Base-by-base conservation (phyloP, 2,329 filamentous ascomycete genomes). In the Didymellaceae sp. region DNA sequence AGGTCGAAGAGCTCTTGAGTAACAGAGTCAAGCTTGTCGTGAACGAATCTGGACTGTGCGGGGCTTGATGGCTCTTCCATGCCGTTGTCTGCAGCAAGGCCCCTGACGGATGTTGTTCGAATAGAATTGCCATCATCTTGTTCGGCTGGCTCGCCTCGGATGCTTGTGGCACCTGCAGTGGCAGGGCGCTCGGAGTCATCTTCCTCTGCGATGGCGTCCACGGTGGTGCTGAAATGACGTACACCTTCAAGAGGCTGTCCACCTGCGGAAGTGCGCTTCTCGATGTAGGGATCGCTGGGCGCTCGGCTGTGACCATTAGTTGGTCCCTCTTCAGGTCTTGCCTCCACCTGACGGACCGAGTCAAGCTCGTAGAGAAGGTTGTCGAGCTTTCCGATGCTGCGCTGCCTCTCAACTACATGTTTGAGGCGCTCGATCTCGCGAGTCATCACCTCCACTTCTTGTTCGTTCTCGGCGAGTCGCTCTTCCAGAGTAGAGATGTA, bases 401-500 rank as follows among this genome's bases (percentile, higher is more conserved):
- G 85, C 73, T 99, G 94, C 39, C 95, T 89, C 73, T 97, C 93
- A 42, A 99, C 86, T 6, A 99, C 91, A 72, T 96, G 90, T 74
- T 97, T 94, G 10, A 99, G 80, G 25, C 93, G 86, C 66, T 97
- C 90, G 57, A 99, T 90, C 68, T 99, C 94, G 26, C 93, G 90
- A 72, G 96, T 91, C 93, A 99, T 97, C 54, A 97, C 78, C 71
- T 97, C 94, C 58, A 90, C 86, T 69, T 99, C 94, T 72, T 97
- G 93, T 66, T 99, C 94, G 2, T 93, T 88, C 74, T 99, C 94
- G 0, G 94, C 94, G 7, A 99, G 82, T 17, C 93, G 88, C 75
- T 97, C 94, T 71, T 99, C 94, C 9, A 99, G 79, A 0, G 92
- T 97, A 1, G 93, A 96, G 44, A 99, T 97, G 72, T 99, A 99